Evolutionary conservation across 2,329 filamentous ascomycete species (phyloP).

Genomic region (Stachybotrys elegans): DNA sequence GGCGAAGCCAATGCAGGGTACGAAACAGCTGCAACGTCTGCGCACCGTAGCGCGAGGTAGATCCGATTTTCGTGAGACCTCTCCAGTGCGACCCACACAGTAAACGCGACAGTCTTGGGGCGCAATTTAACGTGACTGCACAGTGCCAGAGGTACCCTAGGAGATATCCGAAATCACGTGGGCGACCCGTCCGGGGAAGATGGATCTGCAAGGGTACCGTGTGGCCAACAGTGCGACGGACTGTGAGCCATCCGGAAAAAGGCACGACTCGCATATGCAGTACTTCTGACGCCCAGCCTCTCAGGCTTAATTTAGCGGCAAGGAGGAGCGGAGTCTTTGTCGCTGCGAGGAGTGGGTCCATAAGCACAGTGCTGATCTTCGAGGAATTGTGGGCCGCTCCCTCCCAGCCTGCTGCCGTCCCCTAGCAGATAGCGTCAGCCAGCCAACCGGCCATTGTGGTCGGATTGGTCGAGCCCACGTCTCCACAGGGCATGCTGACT

Average conservation of each 20-base stretch:
- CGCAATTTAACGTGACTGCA: background rate
- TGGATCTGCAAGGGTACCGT: background rate
- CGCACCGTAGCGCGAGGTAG: background rate
- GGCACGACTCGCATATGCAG: no score
- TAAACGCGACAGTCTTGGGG: background rate
- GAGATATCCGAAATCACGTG: background rate
- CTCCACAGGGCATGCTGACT: no score
- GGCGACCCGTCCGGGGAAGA: no score
- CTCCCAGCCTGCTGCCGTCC: background rate
- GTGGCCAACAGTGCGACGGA: background rate
- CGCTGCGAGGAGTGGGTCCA: no score
- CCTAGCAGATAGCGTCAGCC: background rate
- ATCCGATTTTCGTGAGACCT: background rate
- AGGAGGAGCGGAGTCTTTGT: no score
- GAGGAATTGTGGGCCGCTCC: no score
- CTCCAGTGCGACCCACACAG: background rate
- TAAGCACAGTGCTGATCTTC: no score
- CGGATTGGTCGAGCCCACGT: no score
- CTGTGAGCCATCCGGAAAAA: background rate
- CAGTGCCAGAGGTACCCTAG: background rate
- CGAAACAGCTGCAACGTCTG: background rate
- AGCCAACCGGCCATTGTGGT: no score
- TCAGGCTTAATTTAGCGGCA: no score
- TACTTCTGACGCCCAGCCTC: no score
- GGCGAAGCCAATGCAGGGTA: constrained; percentile 1